Conservation (phyloP, 148 eudicot species). For the Rhododendron ovatum region DNA sequence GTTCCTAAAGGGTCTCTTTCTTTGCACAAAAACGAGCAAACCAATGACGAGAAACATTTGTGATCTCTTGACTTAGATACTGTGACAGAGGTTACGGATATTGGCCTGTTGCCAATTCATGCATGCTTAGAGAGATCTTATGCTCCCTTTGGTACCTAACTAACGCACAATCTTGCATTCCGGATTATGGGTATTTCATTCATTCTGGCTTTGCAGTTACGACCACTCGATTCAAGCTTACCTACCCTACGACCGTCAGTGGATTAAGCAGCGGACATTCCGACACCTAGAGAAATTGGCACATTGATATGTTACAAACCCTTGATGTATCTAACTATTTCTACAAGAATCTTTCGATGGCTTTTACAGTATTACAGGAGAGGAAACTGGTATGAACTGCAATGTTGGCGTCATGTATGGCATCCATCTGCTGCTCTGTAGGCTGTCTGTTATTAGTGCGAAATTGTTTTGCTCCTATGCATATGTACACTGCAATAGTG, state of each 20-base stretch:
- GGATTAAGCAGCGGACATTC: constrained; percentile 76
- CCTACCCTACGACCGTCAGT: constrained; percentile 86
- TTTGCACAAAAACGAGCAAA: background rate
- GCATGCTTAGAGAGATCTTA: background rate
- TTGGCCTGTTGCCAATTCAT: background rate
- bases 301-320: constrained; percentile 8
- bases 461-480: background rate
- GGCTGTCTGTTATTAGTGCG: background rate
- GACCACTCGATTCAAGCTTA: constrained; percentile 79
- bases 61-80: background rate
- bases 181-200: background rate
- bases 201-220: constrained; percentile 43
- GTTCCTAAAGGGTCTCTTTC: background rate
- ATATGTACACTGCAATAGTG: background rate
- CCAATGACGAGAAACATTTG: background rate
- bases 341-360: background rate
- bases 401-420: background rate
- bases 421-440: background rate
- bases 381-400: background rate
- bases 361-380: background rate
- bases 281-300: constrained; percentile 80
- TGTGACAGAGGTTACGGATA: background rate
- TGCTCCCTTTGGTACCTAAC: background rate
- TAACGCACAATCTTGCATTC: background rate
- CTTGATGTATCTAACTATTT: background rate